Conservation (phyloP, 352 stramenopile genomes). For the Pythium sp. region DNA sequence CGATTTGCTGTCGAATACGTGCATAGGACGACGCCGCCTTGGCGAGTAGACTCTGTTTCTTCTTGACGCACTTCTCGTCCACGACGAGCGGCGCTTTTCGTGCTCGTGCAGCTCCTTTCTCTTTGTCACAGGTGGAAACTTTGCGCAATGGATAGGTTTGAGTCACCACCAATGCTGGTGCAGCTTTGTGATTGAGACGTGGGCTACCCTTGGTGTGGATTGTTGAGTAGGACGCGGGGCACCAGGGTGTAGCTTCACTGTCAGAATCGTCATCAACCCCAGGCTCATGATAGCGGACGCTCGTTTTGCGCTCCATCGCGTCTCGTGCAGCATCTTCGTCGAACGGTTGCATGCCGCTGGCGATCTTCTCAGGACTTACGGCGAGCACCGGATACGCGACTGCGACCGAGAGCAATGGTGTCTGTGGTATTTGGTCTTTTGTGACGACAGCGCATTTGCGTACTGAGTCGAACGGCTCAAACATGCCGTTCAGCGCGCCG, state of each 20-base stretch:
- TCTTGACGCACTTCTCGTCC: slow-evolving; percentile 26
- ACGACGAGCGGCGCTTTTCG: slow-evolving; percentile 18
- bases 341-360: slow-evolving; percentile 18
- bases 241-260: slow-evolving; percentile 28
- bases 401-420: slow-evolving; percentile 10
- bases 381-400: slow-evolving; percentile 30
- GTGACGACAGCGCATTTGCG: slow-evolving; percentile 26
- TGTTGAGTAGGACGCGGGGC: slow-evolving; percentile 32
- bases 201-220: slow-evolving; percentile 17
- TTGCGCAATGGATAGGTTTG: slow-evolving; percentile 33
- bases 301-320: slow-evolving; percentile 21
- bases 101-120: slow-evolving; percentile 9
- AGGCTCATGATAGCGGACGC: neutral
- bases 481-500: slow-evolving; percentile 36
- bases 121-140: neutral
- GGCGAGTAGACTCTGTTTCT: slow-evolving; percentile 29
- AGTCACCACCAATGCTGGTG: neutral
- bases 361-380: slow-evolving; percentile 12
- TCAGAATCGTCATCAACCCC: neutral
- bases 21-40: slow-evolving; percentile 27
- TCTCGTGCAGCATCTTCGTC: slow-evolving; percentile 21
- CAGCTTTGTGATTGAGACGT: neutral
- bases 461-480: slow-evolving; percentile 42
- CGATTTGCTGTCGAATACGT: slow-evolving; percentile 28
- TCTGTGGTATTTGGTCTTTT: slow-evolving; percentile 1